Base-by-base conservation (phyloP, 148 eudicot genomes). In the Talinum fruticosum region DNA sequence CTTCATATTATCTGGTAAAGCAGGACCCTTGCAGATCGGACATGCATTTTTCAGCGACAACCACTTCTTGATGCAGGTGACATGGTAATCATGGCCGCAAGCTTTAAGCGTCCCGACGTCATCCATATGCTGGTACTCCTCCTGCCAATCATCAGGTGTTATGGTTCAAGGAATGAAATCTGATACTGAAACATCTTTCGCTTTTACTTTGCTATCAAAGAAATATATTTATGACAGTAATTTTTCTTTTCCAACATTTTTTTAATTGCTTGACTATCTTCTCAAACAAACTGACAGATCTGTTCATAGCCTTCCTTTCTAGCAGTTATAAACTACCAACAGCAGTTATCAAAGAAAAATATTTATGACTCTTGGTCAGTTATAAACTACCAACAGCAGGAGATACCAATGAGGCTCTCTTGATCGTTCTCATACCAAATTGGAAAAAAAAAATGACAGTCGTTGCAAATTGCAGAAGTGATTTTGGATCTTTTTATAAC, bases 41-140 rank as follows among this genome's bases (percentile, higher is more conserved):
- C 98, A 92, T 35, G 78, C 33, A 68, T 90, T 92, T 90, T 94
- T 94, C 91, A 90, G 82, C 0, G 88, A 84, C 57, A 92, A 69
- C 97, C 98, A 94, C 77, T 89, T 92, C 75, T 81, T 86, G 77
- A 94, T 83, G 69, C 98, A 94, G 18, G 83, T 87, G 37, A 88
- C 95, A 78, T 94, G 98, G 82, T 90, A 94, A 79, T 87, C 90
- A 76, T 94, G 98, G 29, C 90, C 72, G 28, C 97, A 94, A 38
- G 78, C 79, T 79, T 85, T 90, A 76, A 94, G 49, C 7, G 75
- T 90, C 62, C 95, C 93, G 69, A 94, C 85, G 57, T 88, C 87
- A 47, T 92, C 97, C 89, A 88, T 87, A 80, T 90, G 82, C 83
- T 78, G 75, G 80, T 92, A 94, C 75, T 92, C 95, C 72, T 94